Evolutionary conservation across 768 basidiomycete genomes (phyloP).

Genomic region (Thelephora aurantiotincta): DNA sequence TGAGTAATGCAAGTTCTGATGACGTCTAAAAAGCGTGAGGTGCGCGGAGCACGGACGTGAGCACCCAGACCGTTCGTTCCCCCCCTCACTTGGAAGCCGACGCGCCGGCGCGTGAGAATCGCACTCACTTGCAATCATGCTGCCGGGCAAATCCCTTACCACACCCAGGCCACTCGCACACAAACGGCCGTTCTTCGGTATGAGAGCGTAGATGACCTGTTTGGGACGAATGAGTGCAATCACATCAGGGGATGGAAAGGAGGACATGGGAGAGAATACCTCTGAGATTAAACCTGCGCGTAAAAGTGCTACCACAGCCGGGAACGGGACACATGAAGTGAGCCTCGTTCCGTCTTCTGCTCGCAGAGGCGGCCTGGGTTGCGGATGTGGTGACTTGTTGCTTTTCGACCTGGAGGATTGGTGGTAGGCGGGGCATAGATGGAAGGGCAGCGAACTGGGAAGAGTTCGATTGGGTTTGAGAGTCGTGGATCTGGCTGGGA

Average conservation of each 20-base stretch:
- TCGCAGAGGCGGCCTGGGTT: constrained; percentile 84
- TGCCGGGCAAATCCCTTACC: constrained; percentile 91
- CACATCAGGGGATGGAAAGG: neutral
- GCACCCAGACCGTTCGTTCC: neutral
- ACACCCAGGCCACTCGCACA: constrained; percentile 89
- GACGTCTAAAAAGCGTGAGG: constrained; percentile 38
- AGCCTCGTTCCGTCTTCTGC: constrained; percentile 79
- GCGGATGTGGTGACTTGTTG: constrained; percentile 92
- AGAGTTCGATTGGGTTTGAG: constrained; percentile 5
- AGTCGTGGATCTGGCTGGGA: neutral
- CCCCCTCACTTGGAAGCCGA: constrained; percentile 1
- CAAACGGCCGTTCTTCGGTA: constrained; percentile 89
- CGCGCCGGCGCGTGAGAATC: neutral
- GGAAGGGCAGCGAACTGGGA: constrained; percentile 25
- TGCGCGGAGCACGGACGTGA: neutral
- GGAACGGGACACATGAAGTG: constrained; percentile 49
- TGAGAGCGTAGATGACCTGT: constrained; percentile 87
- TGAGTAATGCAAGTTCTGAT: constrained; percentile 78
- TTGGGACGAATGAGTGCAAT: constrained; percentile 2
- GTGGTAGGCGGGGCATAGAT: constrained; percentile 46
- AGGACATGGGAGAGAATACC: constrained; percentile 27
- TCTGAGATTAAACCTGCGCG: constrained; percentile 78
- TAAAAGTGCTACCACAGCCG: constrained; percentile 30
- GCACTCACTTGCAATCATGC: constrained; percentile 88
- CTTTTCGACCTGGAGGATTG: constrained; percentile 83